Evolutionary conservation across 1,284 basidiomycete genomes (phyloP).

Genomic region (Pseudozyma tsukubaensis): DNA sequence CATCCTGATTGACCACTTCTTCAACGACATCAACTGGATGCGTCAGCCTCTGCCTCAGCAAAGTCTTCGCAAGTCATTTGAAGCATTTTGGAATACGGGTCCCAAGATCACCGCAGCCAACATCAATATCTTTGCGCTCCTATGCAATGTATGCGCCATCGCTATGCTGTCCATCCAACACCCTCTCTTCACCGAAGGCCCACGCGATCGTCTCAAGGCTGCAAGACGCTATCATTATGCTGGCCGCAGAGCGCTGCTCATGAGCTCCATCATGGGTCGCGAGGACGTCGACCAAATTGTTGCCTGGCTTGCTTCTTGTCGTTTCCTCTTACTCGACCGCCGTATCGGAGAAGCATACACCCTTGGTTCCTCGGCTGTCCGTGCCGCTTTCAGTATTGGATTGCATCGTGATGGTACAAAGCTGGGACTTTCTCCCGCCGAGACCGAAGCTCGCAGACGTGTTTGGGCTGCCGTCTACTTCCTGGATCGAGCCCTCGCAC

Average conservation of each 20-base stretch:
- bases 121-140: constrained; percentile 59
- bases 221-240: constrained; percentile 51
- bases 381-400: constrained; percentile 57
- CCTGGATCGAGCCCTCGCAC: constrained; percentile 47
- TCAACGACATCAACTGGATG: constrained; percentile 63
- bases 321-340: constrained; percentile 61
- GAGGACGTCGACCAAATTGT: constrained; percentile 60
- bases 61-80: constrained; percentile 43
- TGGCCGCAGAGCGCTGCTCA: constrained; percentile 46
- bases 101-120: constrained; percentile 54
- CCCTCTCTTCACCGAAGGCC: constrained; percentile 28
- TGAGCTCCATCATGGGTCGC: constrained; percentile 51
- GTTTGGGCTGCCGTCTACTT: constrained; percentile 62
- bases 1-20: constrained; percentile 57
- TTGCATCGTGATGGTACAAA: constrained; percentile 64
- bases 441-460: constrained; percentile 55
- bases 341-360: constrained; percentile 59
- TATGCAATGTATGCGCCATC: constrained; percentile 53
- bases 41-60: constrained; percentile 56
- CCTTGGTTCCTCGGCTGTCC: constrained; percentile 45
- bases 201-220: constrained; percentile 43
- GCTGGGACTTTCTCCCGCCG: constrained; percentile 46
- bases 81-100: constrained; percentile 50
- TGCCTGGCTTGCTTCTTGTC: constrained; percentile 47
- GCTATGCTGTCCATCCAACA: constrained; percentile 43